These are phyloP conservation scores for Sanguinoderma infundibulare DNA, from an alignment of 1,284 basidiomycete genomes.

Conservation along the genomic window DNA sequence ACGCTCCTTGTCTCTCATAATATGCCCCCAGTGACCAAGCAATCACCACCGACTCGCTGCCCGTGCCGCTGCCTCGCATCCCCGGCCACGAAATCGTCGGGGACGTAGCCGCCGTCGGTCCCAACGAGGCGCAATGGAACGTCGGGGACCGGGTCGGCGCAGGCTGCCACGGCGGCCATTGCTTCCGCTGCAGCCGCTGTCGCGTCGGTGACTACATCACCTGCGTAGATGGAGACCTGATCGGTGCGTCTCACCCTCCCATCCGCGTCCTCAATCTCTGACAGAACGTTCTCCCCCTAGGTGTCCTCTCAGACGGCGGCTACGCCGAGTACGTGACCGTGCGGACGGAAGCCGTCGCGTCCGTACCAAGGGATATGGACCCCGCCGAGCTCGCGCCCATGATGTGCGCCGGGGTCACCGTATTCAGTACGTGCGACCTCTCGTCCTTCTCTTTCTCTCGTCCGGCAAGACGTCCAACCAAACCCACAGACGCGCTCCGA, in stretches of 20 bases:
- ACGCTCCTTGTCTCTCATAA: neutral
- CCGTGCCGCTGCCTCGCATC: constrained; percentile 22
- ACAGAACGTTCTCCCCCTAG: constrained; percentile 17
- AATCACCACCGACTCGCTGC: constrained; percentile 24
- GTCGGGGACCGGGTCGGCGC: constrained; percentile 30
- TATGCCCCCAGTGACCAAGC: constrained; percentile 24
- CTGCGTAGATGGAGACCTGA: constrained; percentile 19
- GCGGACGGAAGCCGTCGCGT: constrained; percentile 38
- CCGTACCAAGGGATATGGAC: constrained; percentile 37
- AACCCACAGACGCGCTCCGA: constrained; percentile 32
- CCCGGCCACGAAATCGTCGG: constrained; percentile 34
- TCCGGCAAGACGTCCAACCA: neutral
- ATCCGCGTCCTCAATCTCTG: neutral
- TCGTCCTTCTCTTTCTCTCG: neutral
- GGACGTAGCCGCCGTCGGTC: constrained; percentile 26
- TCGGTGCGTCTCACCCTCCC: neutral
- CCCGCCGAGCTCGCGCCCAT: constrained; percentile 44
- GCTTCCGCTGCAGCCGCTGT: constrained; percentile 25
- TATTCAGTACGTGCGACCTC: constrained; percentile 31
- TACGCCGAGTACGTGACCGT: constrained; percentile 42
- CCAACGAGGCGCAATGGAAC: constrained; percentile 22
- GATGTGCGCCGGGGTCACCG: constrained; percentile 41
- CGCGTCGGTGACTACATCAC: constrained; percentile 20
- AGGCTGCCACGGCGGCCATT: constrained; percentile 30
- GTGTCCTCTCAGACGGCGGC: constrained; percentile 40